A percentile compares a stretch with the other conserved stretches of the same genome.
phyloP scores from a whole-genome alignment of 2,329 filamentous ascomycete species.

The Penicillium sp. region DNA sequence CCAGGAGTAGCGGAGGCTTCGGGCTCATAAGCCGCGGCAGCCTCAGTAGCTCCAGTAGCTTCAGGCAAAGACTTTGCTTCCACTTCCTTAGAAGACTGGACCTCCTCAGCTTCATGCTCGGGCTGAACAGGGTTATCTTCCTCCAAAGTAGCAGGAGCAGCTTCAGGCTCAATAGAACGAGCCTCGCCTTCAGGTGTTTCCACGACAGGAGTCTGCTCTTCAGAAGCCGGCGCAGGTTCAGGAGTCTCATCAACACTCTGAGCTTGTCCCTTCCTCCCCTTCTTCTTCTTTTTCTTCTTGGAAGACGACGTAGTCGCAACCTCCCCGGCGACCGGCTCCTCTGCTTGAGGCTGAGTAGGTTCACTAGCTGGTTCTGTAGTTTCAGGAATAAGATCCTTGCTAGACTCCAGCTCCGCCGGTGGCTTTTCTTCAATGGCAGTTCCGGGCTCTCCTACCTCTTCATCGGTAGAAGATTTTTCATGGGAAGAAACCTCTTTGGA shows the following conservation, averaged over 20 bases:
- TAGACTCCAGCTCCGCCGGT: neutral
- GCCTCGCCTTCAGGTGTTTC: slow-evolving; percentile 6
- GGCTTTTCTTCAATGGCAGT: slow-evolving; percentile 13
- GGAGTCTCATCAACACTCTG: slow-evolving; percentile 14
- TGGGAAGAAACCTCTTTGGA: slow-evolving; percentile 7
- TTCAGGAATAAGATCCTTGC: slow-evolving; percentile 10
- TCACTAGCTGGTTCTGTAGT: slow-evolving; percentile 3
- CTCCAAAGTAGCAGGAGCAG: neutral
- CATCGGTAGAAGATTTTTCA: slow-evolving; percentile 1
- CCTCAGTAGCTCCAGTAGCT: neutral
- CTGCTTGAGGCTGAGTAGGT: slow-evolving; percentile 1
- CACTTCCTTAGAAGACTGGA: neutral
- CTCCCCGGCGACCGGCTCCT: slow-evolving; percentile 15
- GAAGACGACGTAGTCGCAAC: slow-evolving; percentile 14
- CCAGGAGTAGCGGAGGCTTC: neutral
- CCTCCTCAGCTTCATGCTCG: neutral
- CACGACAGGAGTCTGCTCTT: slow-evolving; percentile 9
- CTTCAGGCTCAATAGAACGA: slow-evolving; percentile 4
- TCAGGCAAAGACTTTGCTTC: slow-evolving; percentile 2
- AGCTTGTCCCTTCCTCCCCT: slow-evolving; percentile 28
- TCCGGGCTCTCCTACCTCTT: slow-evolving; percentile 10
- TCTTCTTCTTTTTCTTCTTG: slow-evolving; percentile 34
- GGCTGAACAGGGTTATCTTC: slow-evolving; percentile 1
- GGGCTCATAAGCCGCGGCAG: neutral
- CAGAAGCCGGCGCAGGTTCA: slow-evolving; percentile 10